These are phyloP conservation scores for Phytophthora hybrid DNA, from an alignment of 352 stramenopile species.

Conservation along the genomic window DNA sequence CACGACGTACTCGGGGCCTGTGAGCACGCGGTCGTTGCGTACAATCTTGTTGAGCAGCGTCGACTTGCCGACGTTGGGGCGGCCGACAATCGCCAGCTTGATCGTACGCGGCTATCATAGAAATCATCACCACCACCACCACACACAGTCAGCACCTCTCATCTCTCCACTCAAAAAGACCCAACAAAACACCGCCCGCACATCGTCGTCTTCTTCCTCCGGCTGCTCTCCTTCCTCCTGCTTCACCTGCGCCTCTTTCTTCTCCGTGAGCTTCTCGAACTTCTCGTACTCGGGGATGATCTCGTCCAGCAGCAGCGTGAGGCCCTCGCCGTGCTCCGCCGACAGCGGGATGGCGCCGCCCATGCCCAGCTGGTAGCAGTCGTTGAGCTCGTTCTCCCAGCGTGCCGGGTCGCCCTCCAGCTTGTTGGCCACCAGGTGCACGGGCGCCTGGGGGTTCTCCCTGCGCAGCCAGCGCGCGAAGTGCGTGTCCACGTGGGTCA, in stretches of 20 bases:
- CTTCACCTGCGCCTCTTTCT: slow-evolving; percentile 37
- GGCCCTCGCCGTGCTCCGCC: slow-evolving; percentile 80
- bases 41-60: slow-evolving; percentile 87
- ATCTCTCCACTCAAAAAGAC: neutral
- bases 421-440: slow-evolving; percentile 86
- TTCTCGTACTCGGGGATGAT: slow-evolving; percentile 78
- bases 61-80: slow-evolving; percentile 85
- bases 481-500: slow-evolving; percentile 84
- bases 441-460: slow-evolving; percentile 62
- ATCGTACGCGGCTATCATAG: slow-evolving; percentile 59
- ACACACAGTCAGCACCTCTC: slow-evolving; percentile 7
- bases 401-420: slow-evolving; percentile 72
- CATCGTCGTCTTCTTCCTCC: slow-evolving; percentile 56
- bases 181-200: slow-evolving; percentile 35
- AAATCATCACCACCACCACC: slow-evolving; percentile 2
- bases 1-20: slow-evolving; percentile 75
- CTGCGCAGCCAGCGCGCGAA: slow-evolving; percentile 79
- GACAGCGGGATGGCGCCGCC: slow-evolving; percentile 75
- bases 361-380: slow-evolving; percentile 82
- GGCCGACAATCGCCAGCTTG: slow-evolving; percentile 82
- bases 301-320: slow-evolving; percentile 73
- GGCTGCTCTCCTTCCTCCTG: slow-evolving; percentile 43
- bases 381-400: slow-evolving; percentile 75
- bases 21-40: slow-evolving; percentile 82
- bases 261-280: slow-evolving; percentile 63